Percentiles rank a stretch among this genome's conserved stretches.
These are phyloP conservation scores for Helotiales sp. DNA, from an alignment of 2,329 filamentous ascomycete species.

Conservation along the genomic window DNA sequence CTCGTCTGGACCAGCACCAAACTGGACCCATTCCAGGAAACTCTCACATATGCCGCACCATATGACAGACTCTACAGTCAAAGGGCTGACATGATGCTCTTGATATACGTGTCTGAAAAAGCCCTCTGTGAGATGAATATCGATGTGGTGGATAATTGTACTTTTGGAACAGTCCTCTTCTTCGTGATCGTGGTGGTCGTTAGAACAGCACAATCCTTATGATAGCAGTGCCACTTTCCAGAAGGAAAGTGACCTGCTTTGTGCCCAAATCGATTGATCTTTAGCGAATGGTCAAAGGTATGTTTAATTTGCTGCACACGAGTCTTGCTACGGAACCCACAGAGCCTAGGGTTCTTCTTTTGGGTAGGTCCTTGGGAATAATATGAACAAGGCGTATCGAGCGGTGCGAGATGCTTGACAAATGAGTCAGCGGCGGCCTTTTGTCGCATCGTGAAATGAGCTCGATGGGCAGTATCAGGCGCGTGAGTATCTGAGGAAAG, in stretches of 20 bases:
- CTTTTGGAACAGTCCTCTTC: too few relatives aligned
- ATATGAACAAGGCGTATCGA: conserved; percentile 11
- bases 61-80: neutral
- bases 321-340: conserved; percentile 5
- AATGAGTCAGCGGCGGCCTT: conserved; percentile 10
- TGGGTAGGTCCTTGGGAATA: conserved; percentile 13
- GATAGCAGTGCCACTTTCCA: neutral
- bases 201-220: neutral
- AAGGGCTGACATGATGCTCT: neutral
- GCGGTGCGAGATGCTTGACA: conserved; percentile 8
- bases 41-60: neutral
- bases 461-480: conserved; percentile 11
- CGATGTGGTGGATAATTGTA: neutral
- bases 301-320: neutral
- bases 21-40: neutral
- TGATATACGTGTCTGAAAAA: neutral
- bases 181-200: neutral
- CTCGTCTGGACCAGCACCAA: neutral
- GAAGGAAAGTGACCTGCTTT: neutral
- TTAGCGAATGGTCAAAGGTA: neutral
- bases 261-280: too few relatives aligned
- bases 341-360: conserved; percentile 15
- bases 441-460: conserved; percentile 3
- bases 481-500: conserved; percentile 5
- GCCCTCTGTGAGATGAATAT: neutral